Evolutionary conservation across 345 rosid genomes (phyloP).

Genomic region (Bruguiera parviflora): DNA sequence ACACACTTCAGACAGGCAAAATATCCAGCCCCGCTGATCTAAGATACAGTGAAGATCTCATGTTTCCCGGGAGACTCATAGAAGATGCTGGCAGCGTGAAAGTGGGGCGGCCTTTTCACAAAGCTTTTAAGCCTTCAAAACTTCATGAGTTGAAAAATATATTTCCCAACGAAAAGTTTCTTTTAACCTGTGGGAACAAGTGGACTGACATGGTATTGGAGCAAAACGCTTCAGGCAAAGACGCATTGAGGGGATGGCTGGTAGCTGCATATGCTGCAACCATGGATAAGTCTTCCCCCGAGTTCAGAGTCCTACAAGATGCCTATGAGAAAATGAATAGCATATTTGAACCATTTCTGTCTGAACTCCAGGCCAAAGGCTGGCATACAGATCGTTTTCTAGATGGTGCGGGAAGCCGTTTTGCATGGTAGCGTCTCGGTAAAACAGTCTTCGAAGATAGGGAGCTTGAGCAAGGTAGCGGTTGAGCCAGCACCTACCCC

Average conservation of each 20-base stretch:
- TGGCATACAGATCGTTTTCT: conserved; percentile 92
- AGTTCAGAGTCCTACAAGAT: conserved; percentile 42
- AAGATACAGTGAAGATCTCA: conserved; percentile 65
- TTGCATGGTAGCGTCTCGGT: conserved; percentile 42
- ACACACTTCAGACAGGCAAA: conserved; percentile 55
- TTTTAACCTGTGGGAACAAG: conserved; percentile 46
- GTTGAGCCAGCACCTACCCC: not conserved
- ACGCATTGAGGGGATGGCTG: conserved; percentile 92
- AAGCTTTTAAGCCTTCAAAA: conserved; percentile 62
- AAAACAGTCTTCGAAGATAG: not conserved
- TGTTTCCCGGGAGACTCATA: conserved; percentile 75
- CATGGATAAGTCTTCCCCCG: conserved; percentile 34
- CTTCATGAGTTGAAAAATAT: conserved; percentile 50
- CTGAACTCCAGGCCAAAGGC: conserved; percentile 71
- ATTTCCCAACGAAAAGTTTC: conserved; percentile 71
- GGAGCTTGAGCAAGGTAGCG: conserved; percentile 6
- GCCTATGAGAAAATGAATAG: conserved; percentile 64
- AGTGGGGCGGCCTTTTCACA: conserved; percentile 72
- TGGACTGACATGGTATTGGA: conserved; percentile 74
- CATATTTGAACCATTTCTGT: conserved; percentile 47
- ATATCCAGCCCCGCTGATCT: conserved; percentile 79
- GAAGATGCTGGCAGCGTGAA: conserved; percentile 80
- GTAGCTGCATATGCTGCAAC: conserved; percentile 69
- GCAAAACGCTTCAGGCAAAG: conserved; percentile 79
- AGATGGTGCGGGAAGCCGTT: conserved; percentile 80